Evolutionary conservation across 2,329 filamentous ascomycete genomes (phyloP).

Genomic region (Aspergillus candidus): DNA sequence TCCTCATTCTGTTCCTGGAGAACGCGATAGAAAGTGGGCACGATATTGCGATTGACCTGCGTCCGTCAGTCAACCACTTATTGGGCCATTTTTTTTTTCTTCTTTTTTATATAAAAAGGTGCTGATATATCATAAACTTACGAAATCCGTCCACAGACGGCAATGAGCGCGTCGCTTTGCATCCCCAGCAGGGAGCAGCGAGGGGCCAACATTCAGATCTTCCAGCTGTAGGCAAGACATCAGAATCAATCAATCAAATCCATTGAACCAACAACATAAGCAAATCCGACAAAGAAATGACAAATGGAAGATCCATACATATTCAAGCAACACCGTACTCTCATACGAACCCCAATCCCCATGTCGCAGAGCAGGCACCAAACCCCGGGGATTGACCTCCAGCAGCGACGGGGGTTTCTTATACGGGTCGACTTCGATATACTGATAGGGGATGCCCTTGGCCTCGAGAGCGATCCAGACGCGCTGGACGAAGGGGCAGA

Average conservation of each 20-base stretch:
- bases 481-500: constrained; percentile 80
- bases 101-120: neutral
- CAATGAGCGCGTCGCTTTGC: constrained; percentile 66
- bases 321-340: constrained; percentile 78
- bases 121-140: constrained; percentile 35
- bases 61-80: constrained; percentile 10
- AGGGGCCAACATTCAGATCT: constrained; percentile 57
- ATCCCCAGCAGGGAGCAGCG: constrained; percentile 59
- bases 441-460: constrained; percentile 74
- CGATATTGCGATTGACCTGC: constrained; percentile 69
- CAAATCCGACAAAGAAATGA: neutral
- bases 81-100: constrained; percentile 2
- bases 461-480: constrained; percentile 84
- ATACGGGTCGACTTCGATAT: constrained; percentile 78
- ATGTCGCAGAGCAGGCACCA: constrained; percentile 71
- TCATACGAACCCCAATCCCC: constrained; percentile 79
- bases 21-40: constrained; percentile 69
- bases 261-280: too few relatives aligned
- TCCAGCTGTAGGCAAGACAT: constrained; percentile 54
- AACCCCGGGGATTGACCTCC: constrained; percentile 68
- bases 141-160: constrained; percentile 74
- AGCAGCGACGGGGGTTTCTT: constrained; percentile 64
- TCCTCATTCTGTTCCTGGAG: constrained; percentile 58
- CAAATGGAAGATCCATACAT: constrained; percentile 46
- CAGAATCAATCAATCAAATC: neutral